Conservation (phyloP, 2,329 filamentous ascomycete genomes). For the Lasiodiplodia gonubiensis region DNA sequence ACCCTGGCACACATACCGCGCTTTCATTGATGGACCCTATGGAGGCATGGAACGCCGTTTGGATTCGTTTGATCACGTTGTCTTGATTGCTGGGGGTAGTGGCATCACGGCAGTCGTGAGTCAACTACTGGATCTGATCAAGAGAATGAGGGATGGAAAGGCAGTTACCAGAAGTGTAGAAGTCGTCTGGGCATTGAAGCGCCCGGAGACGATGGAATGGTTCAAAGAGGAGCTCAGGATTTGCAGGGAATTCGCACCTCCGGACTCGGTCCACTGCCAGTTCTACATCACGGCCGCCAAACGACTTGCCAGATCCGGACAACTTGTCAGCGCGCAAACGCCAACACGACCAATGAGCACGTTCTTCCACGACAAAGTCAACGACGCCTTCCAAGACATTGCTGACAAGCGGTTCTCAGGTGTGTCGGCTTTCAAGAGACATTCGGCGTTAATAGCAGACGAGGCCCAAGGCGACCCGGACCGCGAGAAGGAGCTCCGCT, state of each 20-base stretch:
- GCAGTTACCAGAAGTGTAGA: conserved; percentile 89
- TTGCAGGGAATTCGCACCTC: conserved; percentile 85
- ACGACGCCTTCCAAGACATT: conserved; percentile 85
- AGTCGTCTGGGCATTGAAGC: conserved; percentile 92
- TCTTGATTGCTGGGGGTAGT: conserved; percentile 91
- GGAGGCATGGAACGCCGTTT: conserved; percentile 91
- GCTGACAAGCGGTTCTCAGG: conserved; percentile 69
- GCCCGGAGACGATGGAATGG: conserved; percentile 94
- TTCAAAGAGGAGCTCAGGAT: conserved; percentile 94
- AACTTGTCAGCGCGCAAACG: conserved; percentile 57
- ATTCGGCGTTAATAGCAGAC: conserved; percentile 80
- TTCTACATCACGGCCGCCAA: conserved; percentile 90
- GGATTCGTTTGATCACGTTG: conserved; percentile 89
- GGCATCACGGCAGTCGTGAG: conserved; percentile 94
- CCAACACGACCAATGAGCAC: conserved; percentile 69
- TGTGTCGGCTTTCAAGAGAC: conserved; percentile 59
- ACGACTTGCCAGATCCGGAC: conserved; percentile 56
- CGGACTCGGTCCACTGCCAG: conserved; percentile 87
- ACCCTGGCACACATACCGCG: conserved; percentile 88
- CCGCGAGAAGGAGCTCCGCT: conserved; percentile 78
- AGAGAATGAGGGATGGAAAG: conserved; percentile 92
- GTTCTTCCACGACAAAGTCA: conserved; percentile 82
- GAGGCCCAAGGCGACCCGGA: conserved; percentile 80
- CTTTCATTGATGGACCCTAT: conserved; percentile 92
- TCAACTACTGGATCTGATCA: conserved; percentile 91